Evolutionary conservation across 352 stramenopile genomes (phyloP), one percentile per base, ranked within the genome.

Genomic region (Elongisporangium senticosum): DNA sequence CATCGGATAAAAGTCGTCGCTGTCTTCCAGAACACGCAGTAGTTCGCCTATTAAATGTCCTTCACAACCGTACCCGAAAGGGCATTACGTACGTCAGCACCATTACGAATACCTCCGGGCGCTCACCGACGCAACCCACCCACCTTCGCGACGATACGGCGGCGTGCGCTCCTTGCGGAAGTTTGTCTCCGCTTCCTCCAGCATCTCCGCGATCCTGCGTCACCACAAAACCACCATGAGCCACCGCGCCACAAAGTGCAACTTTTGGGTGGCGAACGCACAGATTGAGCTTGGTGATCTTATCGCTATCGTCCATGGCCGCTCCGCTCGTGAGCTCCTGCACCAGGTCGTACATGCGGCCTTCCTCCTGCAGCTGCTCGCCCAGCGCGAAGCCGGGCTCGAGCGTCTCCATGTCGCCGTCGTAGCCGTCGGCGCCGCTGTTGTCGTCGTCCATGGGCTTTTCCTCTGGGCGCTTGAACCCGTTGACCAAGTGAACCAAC

Each of bases 1-100:
- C 77, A 87, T 83, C 1, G 78, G 60, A 58, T 95, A 95, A 47
- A 95, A 95, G 10, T 93, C 83, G 48, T 90, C 80, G 40, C 87
- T 83, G 49, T 92, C 74, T 33, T 90, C 85, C n/a, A 95, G 64
- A n/a, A 86, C 68, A 20, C 83, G 81, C 43, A 93, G 64, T 22
- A 95, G 49, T 58, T 83, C 83, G 15, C 85, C 85, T 59, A 95
- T 90, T 58, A 92, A 65, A 39, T 95, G 80, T 7, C 82, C 82
- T 89, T 23, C 4, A 49, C 28, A 39, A 39, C 10, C 3, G 28
- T 13, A 26, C 49, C 4, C 47, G 49, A 24, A 11, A 39, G 8
- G n/a, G 40, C 47, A 56, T 52, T 17, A 55, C 21, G 8, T 52
- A 51, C 59, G 47, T 40, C 33, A 48, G 47, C 43, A 58, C 53